Base-by-base conservation (phyloP, 345 rosid genomes). In the Gossypium longicalyx region DNA sequence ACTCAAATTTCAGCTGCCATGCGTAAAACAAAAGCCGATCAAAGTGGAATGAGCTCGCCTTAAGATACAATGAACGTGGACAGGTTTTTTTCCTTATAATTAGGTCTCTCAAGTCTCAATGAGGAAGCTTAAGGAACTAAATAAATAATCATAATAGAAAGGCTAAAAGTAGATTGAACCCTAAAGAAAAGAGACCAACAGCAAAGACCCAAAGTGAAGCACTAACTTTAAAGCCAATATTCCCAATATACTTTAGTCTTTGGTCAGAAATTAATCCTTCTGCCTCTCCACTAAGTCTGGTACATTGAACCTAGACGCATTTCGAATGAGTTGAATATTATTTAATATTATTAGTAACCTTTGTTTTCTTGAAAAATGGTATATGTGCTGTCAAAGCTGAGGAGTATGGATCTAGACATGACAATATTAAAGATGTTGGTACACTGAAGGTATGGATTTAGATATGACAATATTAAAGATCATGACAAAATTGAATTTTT, bases 61-160 rank as follows among this genome's bases (percentile, higher is more conserved):
- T 64, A 6, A 66, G 70, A 20, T 44, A 44, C 70, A 66, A 19
- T 66, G 70, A 66, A 66, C 12, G 70, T 66, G 70, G 70, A 66
- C 70, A 19, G 44, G 52, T 66, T 43, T 66, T 66, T 19, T 6
- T 4, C 8, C 12, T 12, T 9, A 20, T 8, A 56, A 8, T 56
- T 38, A 12, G 48, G 29, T 22, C 2, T 19, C 13, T 9, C 12
- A 20, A 56, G 12, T 17, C 13, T 63, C 22, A 63, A 15, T 16
- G 7, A 23, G 34, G 0, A 22, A 57, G 41, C 11, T 34, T 8
- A 15, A 64, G 17, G 67, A 49, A 65, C 9, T 16, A 11, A 57
- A 57, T 2, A 23, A 22, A 1, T 34, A 1, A 34, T 34, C 41
- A 34, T 34, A 34, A 10, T n/a, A 16, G 44, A 65, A n/a, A 43